A percentile compares a stretch with the other conserved stretches of the same genome.
Evolutionary conservation across 1,139 yeast species (phyloP).

Genomic region (Suhomyces anneliseae): DNA sequence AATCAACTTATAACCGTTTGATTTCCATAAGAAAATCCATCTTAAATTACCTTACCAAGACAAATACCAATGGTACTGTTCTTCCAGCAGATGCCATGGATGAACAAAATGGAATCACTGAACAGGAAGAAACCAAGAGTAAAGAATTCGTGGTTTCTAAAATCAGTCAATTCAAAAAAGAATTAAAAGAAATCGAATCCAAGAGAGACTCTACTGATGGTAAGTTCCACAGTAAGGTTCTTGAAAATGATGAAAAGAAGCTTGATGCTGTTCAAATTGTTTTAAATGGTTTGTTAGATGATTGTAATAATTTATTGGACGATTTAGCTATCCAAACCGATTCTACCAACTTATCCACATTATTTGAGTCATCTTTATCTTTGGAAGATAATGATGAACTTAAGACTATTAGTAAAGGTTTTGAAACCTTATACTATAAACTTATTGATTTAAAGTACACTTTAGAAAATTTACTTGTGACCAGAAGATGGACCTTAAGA

Average conservation of each 20-base stretch:
- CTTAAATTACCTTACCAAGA: constrained; percentile 31
- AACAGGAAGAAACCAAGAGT: background rate
- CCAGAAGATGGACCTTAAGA: constrained; percentile 95
- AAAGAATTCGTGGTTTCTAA: constrained; percentile 5
- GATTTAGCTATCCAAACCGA: constrained; percentile 67
- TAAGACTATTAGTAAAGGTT: constrained; percentile 12
- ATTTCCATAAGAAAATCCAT: constrained; percentile 35
- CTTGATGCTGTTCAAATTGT: constrained; percentile 52
- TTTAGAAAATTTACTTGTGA: constrained; percentile 77
- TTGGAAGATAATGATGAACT: constrained; percentile 6
- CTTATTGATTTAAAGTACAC: constrained; percentile 67
- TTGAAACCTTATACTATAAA: constrained; percentile 30
- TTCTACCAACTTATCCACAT: constrained; percentile 25
- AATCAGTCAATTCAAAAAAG: constrained; percentile 21
- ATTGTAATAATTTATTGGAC: constrained; percentile 70
- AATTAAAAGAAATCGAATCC: constrained; percentile 33
- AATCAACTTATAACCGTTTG: constrained; percentile 50
- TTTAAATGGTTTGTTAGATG: constrained; percentile 73
- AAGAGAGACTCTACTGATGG: constrained; percentile 35
- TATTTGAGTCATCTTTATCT: constrained; percentile 21
- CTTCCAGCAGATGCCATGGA: background rate
- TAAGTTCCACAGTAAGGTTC: constrained; percentile 25
- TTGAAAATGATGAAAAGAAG: constrained; percentile 22
- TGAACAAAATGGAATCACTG: constrained; percentile 1
- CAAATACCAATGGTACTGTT: constrained; percentile 10